These are phyloP conservation scores for Fragilariopsis cylindrus DNA, from an alignment of 108 stramenopile genomes.

Conservation along the genomic window DNA sequence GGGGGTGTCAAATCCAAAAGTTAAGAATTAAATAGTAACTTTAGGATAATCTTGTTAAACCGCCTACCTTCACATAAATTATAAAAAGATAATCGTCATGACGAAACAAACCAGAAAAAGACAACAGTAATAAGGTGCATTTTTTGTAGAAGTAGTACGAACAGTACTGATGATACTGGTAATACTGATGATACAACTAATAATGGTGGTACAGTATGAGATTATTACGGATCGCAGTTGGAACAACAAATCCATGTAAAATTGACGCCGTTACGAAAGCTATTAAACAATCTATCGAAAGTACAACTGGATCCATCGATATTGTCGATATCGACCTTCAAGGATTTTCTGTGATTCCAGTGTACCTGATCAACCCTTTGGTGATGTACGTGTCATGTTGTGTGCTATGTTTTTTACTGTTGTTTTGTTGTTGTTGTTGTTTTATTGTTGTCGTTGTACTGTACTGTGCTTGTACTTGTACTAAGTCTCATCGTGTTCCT, in stretches of 20 bases:
- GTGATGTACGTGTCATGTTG: conserved; percentile 46
- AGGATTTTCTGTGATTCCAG: conserved; percentile 57
- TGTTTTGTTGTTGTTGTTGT: not conserved
- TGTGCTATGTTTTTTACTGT: not conserved
- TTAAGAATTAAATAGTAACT: too few species aligned
- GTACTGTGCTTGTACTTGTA: not conserved
- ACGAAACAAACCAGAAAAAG: not conserved
- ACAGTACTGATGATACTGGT: not conserved
- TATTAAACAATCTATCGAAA: conserved; percentile 38
- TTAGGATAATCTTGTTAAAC: too few species aligned
- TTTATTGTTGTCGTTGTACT: too few species aligned
- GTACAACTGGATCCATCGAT: not conserved
- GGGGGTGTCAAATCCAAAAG: too few species aligned
- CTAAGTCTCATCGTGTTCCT: not conserved
- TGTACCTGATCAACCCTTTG: conserved; percentile 89
- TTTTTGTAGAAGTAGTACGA: not conserved
- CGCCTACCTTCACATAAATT: not conserved
- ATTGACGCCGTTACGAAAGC: conserved; percentile 68
- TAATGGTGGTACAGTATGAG: not conserved
- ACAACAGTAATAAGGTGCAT: too few species aligned
- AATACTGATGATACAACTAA: not conserved
- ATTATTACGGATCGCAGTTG: conserved; percentile 67
- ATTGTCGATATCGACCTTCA: conserved; percentile 41
- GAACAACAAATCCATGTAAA: conserved; percentile 85
- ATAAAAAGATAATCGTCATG: not conserved